These are phyloP conservation scores for Colletotrichum sojae DNA, from an alignment of 2,329 filamentous ascomycete genomes.

Conservation along the genomic window DNA sequence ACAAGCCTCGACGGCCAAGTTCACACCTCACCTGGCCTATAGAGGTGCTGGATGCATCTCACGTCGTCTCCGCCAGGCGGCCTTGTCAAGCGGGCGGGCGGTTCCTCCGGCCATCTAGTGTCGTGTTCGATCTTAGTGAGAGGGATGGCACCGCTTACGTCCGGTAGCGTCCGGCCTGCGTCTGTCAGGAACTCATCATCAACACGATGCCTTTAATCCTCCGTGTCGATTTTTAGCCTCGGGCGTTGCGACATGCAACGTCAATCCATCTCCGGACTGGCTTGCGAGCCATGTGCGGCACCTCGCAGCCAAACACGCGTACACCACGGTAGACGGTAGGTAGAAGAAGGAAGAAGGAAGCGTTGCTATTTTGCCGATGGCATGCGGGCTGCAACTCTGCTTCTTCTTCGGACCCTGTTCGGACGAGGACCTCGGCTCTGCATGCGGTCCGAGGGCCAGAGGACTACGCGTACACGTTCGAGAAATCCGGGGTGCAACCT, in stretches of 20 bases:
- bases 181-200: conserved; percentile 10
- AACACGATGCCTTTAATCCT: conserved; percentile 10
- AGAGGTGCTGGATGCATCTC: too few species aligned
- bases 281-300: conserved; percentile 15
- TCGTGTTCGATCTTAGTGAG: conserved; percentile 19
- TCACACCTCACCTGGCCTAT: background rate
- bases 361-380: background rate
- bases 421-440: conserved; percentile 9
- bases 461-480: conserved; percentile 40
- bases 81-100: conserved; percentile 11
- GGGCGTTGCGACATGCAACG: conserved; percentile 6
- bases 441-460: conserved; percentile 22
- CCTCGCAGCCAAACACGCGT: background rate
- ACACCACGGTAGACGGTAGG: background rate
- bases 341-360: background rate
- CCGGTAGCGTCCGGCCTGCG: background rate
- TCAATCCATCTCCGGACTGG: conserved; percentile 21
- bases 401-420: background rate
- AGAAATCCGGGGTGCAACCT: conserved; percentile 30
- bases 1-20: conserved; percentile 6
- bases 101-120: conserved; percentile 19
- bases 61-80: conserved; percentile 1
- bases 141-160: conserved; percentile 2
- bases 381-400: conserved; percentile 8
- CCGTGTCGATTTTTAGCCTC: conserved; percentile 19